Evolutionary conservation across 2,329 filamentous ascomycete genomes (phyloP), one percentile per base, ranked within the genome.

Genomic region (Aspergillus unguis): DNA sequence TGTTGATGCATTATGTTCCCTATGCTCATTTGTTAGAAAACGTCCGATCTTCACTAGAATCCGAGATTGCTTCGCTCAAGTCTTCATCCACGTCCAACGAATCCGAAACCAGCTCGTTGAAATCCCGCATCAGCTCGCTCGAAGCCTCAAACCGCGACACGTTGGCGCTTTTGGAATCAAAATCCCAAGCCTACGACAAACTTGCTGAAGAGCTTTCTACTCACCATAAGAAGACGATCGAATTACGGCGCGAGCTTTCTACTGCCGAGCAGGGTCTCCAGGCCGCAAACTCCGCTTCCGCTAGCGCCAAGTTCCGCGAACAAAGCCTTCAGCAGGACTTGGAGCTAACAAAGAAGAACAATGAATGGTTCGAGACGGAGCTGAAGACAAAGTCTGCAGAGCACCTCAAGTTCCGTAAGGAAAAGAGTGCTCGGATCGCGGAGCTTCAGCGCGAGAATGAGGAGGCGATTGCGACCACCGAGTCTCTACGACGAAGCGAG

Each of bases 111-210:
- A 85, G 88, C 63, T 83, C 84, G 2, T 80, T 99, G 10, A 86
- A 88, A 63, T 84, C 88, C 54, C 91, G 92, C 62, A 90, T 99
- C 63, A 78, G 86, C 44, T 88, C 90, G 0, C 83, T 99, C 2
- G 92, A 99, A 72, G 85, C 89, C 0, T 94, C 92, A 5, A 97
- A 96, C 67, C 87, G 94, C 56, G 92, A 96, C 58, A 92, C 91
- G 10, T 75, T 97, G 4, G 86, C 88, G 38, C 84, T 96, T 32
- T 85, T 97, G 56, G 92, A 97, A 66, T 87, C 90, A 17, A 96
- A 96, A 73, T 90, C 88, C 50, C 84, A 85, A 7, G 88, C 91
- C 35, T 90, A 96, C 67, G 89, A 96, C 61, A 85, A 85, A 55
- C 80, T 99, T 2, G 85, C 90, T 4, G 86, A 91, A 53, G 94